Conservation (phyloP, 2,329 filamentous ascomycete genomes). For the Ascochyta viciae-villosae region DNA sequence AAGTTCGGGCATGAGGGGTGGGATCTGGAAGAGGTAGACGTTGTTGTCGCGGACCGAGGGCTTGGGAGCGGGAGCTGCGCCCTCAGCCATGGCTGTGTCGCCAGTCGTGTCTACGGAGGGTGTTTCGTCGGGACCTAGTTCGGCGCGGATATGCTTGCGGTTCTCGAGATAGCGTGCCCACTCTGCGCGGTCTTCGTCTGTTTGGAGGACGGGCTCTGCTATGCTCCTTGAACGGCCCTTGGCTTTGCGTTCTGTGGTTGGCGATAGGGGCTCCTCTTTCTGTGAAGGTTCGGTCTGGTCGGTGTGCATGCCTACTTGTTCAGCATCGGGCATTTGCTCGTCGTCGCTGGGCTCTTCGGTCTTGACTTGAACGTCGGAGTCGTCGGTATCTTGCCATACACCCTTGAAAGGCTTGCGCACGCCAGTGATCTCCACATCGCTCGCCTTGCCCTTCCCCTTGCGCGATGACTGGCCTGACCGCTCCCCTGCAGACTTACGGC, state of each 20-base stretch:
- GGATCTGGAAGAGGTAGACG: slow-evolving; percentile 70
- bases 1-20: slow-evolving; percentile 67
- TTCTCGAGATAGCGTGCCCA: slow-evolving; percentile 58
- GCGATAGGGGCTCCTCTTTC: slow-evolving; percentile 42
- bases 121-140: slow-evolving; percentile 53
- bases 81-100: slow-evolving; percentile 49
- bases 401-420: slow-evolving; percentile 53
- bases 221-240: slow-evolving; percentile 28
- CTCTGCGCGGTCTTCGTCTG: slow-evolving; percentile 60
- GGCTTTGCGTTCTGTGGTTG: slow-evolving; percentile 41
- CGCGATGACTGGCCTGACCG: slow-evolving; percentile 27
- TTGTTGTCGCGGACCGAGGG: slow-evolving; percentile 56
- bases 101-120: slow-evolving; percentile 49
- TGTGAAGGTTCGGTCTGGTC: slow-evolving; percentile 17
- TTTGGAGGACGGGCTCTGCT: slow-evolving; percentile 56
- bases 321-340: slow-evolving; percentile 40
- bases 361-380: slow-evolving; percentile 56
- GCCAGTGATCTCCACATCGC: slow-evolving; percentile 53
- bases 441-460: slow-evolving; percentile 51
- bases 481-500: slow-evolving; percentile 26
- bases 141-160: slow-evolving; percentile 54
- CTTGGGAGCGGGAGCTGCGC: slow-evolving; percentile 26
- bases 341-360: slow-evolving; percentile 61
- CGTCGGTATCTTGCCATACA: slow-evolving; percentile 54
- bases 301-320: slow-evolving; percentile 32